phyloP scores from a whole-genome alignment of 208 protist species.

The Spironucleus salmonicida region DNA sequence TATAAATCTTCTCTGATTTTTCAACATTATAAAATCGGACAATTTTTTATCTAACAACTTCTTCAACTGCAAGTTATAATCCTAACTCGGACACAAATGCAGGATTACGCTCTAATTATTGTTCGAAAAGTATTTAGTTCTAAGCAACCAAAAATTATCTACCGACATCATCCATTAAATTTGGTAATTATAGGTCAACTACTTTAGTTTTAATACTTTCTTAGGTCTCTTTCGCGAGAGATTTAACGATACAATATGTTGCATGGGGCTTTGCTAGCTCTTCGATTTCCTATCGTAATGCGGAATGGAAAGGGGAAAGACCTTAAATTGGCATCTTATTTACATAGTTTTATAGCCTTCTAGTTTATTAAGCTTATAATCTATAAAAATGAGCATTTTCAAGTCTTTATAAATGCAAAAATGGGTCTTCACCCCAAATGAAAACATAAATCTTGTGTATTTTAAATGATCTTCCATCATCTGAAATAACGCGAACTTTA shows the following conservation, averaged over 20 bases:
- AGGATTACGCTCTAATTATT: too few species aligned
- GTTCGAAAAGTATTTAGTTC: too few species aligned
- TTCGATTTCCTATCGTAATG: not conserved
- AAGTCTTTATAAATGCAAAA: not conserved
- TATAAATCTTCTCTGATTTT: too few species aligned
- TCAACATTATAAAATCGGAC: too few species aligned
- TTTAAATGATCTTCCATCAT: not conserved
- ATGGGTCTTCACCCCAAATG: conserved; percentile 28
- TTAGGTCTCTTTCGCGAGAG: too few species aligned
- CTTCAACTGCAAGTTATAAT: too few species aligned
- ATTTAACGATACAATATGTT: not conserved
- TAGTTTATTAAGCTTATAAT: not conserved
- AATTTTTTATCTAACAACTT: too few species aligned
- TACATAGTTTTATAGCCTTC: not conserved
- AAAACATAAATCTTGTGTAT: conserved; percentile 6
- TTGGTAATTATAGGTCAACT: too few species aligned
- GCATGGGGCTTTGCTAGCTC: not conserved
- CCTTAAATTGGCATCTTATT: not conserved
- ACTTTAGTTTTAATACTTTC: not conserved
- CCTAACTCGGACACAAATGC: too few species aligned
- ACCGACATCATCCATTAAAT: too few species aligned
- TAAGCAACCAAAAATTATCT: too few species aligned
- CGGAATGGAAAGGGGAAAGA: not conserved
- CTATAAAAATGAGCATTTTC: not conserved
- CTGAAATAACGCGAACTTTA: not conserved